Conservation (phyloP, 176 grass and related monocot genomes). For the Bromus sterilis region DNA sequence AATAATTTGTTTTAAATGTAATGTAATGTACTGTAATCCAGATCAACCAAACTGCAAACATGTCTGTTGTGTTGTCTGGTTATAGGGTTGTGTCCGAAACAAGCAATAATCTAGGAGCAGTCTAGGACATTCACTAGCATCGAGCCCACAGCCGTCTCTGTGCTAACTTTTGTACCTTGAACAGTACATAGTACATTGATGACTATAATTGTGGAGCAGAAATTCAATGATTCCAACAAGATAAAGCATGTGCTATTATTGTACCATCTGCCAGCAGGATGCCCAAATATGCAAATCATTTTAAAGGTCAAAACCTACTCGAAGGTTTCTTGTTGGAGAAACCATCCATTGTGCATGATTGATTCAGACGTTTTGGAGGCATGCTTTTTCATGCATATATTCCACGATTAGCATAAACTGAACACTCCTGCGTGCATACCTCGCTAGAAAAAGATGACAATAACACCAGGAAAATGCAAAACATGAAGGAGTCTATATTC, state of each 20-base stretch:
- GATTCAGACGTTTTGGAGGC: background rate
- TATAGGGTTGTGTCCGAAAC: background rate
- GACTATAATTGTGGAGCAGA: background rate
- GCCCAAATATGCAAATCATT: background rate
- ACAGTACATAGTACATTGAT: background rate
- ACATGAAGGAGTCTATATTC: background rate
- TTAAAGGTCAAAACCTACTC: background rate
- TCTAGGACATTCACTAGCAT: background rate
- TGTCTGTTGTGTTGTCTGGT: background rate
- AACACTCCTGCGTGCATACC: background rate
- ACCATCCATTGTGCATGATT: background rate
- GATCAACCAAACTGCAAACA: background rate
- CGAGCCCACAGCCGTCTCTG: background rate
- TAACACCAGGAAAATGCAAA: background rate
- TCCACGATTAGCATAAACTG: background rate
- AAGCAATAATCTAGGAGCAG: background rate
- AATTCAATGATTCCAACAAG: background rate
- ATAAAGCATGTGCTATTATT: background rate
- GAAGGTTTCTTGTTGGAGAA: background rate
- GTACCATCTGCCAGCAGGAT: background rate
- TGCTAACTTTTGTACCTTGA: background rate
- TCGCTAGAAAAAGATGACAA: background rate
- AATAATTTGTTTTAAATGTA: background rate
- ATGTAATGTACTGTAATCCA: background rate
- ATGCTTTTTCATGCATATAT: background rate